Conservation (phyloP, 805 yeast species). For the Candida montana region DNA sequence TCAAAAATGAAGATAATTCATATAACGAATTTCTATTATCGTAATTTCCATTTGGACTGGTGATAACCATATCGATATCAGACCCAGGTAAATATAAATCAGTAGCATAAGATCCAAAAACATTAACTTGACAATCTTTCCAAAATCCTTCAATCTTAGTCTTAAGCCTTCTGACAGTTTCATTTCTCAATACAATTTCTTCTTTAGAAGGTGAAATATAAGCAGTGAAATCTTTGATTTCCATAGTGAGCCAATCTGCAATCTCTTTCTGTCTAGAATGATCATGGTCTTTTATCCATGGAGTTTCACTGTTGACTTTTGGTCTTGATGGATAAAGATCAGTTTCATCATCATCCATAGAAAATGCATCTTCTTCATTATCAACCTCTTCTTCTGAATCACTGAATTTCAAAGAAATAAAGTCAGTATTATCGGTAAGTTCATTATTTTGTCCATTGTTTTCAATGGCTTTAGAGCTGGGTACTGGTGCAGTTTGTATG, state of each 20-base stretch:
- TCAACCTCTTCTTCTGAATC: constrained; percentile 24
- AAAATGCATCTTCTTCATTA: constrained; percentile 24
- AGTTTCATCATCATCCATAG: constrained; percentile 24
- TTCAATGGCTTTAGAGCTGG: not conserved
- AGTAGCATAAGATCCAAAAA: constrained; percentile 93
- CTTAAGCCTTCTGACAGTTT: constrained; percentile 56
- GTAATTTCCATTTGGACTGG: constrained; percentile 52
- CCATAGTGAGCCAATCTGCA: constrained; percentile 82
- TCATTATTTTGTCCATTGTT: constrained; percentile 17
- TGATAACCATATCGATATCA: constrained; percentile 89
- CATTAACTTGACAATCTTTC: constrained; percentile 75
- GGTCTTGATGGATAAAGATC: constrained; percentile 9
- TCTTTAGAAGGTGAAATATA: constrained; percentile 79
- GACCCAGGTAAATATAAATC: constrained; percentile 91
- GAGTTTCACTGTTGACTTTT: constrained; percentile 33
- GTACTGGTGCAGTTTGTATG: not conserved
- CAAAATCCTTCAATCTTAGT: constrained; percentile 50
- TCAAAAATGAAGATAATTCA: constrained; percentile 64
- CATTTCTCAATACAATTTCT: constrained; percentile 66
- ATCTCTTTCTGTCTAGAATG: constrained; percentile 73
- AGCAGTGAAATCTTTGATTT: constrained; percentile 76
- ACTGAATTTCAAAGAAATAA: constrained; percentile 33
- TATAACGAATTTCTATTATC: constrained; percentile 64
- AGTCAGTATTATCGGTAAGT: constrained; percentile 35
- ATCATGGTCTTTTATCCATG: constrained; percentile 78